phyloP scores from a whole-genome alignment of 352 stramenopile genomes.

The Phytophthora constricta region DNA sequence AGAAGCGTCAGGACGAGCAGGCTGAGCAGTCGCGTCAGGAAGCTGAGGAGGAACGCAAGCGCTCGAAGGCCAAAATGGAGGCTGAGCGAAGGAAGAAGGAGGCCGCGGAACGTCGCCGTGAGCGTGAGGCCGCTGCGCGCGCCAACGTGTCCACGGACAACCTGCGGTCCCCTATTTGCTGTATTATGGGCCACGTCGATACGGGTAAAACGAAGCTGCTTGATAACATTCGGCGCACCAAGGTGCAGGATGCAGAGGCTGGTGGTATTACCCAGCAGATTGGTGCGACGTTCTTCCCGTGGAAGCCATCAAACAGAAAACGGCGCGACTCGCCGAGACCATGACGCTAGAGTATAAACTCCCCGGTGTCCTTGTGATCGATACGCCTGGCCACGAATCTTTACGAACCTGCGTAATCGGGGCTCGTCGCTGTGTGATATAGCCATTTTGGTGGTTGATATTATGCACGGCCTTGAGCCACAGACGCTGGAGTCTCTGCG shows the following conservation, averaged over 20 bases:
- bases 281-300: slow-evolving; percentile 96
- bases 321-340: slow-evolving; percentile 70
- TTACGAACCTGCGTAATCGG: slow-evolving; percentile 99
- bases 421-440: slow-evolving; percentile 99
- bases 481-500: slow-evolving; percentile 99
- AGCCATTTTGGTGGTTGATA: slow-evolving; percentile 99
- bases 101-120: slow-evolving; percentile 68
- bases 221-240: slow-evolving; percentile 99
- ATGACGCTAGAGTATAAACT: slow-evolving; percentile 91
- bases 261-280: slow-evolving; percentile 99
- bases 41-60: slow-evolving; percentile 68
- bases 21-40: slow-evolving; percentile 71
- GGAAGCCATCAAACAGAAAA: slow-evolving; percentile 92
- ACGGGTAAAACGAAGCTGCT: slow-evolving; percentile 99
- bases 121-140: slow-evolving; percentile 76
- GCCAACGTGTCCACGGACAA: slow-evolving; percentile 93
- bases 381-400: slow-evolving; percentile 99
- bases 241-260: slow-evolving; percentile 95
- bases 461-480: slow-evolving; percentile 99
- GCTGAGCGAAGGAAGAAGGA: slow-evolving; percentile 87
- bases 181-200: slow-evolving; percentile 99
- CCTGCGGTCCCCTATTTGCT: slow-evolving; percentile 98
- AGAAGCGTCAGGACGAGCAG: slow-evolving; percentile 93
- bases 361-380: slow-evolving; percentile 96
- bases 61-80: slow-evolving; percentile 87